These are phyloP conservation scores for Colletotrichum theobromicola DNA, from an alignment of 2,329 filamentous ascomycete species.

Conservation along the genomic window DNA sequence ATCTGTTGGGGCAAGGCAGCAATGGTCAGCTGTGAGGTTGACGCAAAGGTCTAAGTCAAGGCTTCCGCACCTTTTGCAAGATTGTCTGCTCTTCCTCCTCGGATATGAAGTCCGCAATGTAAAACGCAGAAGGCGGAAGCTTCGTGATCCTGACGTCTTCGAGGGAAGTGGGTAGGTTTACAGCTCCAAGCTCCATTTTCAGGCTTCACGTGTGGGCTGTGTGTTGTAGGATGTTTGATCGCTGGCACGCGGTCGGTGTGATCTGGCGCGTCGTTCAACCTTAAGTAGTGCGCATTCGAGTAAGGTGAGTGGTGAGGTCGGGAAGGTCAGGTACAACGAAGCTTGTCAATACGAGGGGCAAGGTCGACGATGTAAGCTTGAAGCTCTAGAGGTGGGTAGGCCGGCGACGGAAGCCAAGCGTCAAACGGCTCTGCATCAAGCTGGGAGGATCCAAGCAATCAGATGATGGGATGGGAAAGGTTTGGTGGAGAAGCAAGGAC, in stretches of 20 bases:
- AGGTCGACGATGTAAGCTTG: not conserved
- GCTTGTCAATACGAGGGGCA: not conserved
- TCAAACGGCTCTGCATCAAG: conserved; percentile 7
- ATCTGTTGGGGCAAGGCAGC: conserved; percentile 57
- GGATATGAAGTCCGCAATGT: conserved; percentile 85
- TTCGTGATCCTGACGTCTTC: conserved; percentile 55
- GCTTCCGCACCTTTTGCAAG: conserved; percentile 67
- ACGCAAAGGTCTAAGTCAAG: not conserved
- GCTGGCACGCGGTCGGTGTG: not conserved
- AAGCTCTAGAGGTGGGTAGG: conserved; percentile 1
- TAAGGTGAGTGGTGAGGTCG: not conserved
- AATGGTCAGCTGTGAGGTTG: conserved; percentile 10
- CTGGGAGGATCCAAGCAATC: conserved; percentile 1
- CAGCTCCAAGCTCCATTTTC: conserved; percentile 1
- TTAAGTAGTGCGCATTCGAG: not conserved
- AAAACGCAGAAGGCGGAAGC: conserved; percentile 75
- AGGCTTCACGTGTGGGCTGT: not conserved
- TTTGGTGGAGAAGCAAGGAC: not conserved
- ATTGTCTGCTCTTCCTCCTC: conserved; percentile 74
- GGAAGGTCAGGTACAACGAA: not conserved
- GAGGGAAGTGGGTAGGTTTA: conserved; percentile 49
- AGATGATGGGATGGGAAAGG: not conserved
- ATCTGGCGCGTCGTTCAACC: not conserved
- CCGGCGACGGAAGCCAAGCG: not conserved
- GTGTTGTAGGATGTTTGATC: not conserved